Evolutionary conservation across 2,329 filamentous ascomycete species (phyloP), one percentile per base, ranked within the genome.

Genomic region (Microdochium paspali): DNA sequence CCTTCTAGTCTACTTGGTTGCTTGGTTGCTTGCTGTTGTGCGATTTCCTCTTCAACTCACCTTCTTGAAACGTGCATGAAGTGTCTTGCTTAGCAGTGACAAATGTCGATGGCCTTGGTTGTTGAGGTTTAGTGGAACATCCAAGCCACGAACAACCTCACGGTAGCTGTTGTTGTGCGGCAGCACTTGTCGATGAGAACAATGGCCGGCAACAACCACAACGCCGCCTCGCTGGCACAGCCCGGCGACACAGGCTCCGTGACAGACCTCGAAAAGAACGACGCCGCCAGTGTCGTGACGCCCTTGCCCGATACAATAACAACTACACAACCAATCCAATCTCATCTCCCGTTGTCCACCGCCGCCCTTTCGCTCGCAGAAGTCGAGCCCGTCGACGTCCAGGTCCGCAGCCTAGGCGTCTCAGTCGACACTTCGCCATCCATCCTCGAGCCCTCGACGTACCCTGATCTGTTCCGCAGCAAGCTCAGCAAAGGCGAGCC

Each of bases 341-440:
- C 31, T 24, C 46, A 42, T 15, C 20, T 32, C 15, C 46, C 47
- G 10, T 25, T 46, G 1, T 46, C 48, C 15, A 46, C 24, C 21
- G 44, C 44, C 13, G 45, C 44, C 20, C 49, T 52, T 7, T 52
- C 50, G 10, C 31, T 53, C 31, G 49, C 49, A 28, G 68, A 65
- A 54, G 70, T 73, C n/a, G 63, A 71, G 20, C 65, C 68, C 9
- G 69, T 73, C 18, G 65, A 71, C 45, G 67, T 75, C 46, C 66
- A 66, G 47, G 64, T 75, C 18, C 66, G 71, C 35, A 60, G 70
- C 48, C 63, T 76, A 10, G 66, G 69, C 1, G 75, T 84, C 7
- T 72, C 69, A 1, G 77, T 84, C 18, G 74, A 84, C 50, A 75
- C 77, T 2, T 74, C 78, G 1, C 77, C 79, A 3, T 75, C 73